A percentile compares a stretch with the other conserved stretches of the same genome.
phyloP scores from a whole-genome alignment of 441 rosid species.

The Rhodomyrtus psidioides region DNA sequence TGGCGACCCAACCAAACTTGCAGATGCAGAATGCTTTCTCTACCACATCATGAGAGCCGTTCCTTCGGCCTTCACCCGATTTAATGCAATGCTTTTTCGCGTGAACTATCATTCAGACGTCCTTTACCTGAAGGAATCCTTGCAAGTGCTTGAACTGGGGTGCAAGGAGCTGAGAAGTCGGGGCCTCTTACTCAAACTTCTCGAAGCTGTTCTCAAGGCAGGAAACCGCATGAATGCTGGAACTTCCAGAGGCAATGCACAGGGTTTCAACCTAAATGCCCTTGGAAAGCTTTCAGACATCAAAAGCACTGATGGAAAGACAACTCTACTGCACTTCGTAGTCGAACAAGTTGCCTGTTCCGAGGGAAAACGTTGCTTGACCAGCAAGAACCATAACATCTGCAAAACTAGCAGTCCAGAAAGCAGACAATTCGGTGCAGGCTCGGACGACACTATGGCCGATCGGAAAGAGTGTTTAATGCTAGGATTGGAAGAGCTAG shows the following conservation, averaged over 20 bases:
- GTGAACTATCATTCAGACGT: background rate
- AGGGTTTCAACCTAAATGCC: constrained; percentile 3
- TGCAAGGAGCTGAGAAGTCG: constrained; percentile 7
- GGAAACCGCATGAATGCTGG: constrained; percentile 12
- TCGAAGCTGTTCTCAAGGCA: constrained; percentile 9
- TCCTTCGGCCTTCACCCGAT: constrained; percentile 8
- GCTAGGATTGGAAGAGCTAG: constrained; percentile 3
- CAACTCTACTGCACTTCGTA: constrained; percentile 7
- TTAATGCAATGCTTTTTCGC: constrained; percentile 2
- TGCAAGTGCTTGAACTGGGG: constrained; percentile 1
- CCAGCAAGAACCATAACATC: background rate
- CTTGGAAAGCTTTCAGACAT: constrained; percentile 1
- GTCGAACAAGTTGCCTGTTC: constrained; percentile 4
- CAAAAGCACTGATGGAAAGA: constrained; percentile 7
- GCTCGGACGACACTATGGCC: background rate
- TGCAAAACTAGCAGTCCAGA: background rate
- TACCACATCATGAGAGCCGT: constrained; percentile 4
- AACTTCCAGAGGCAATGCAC: constrained; percentile 6
- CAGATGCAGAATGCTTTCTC: constrained; percentile 7
- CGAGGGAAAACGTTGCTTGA: constrained; percentile 1
- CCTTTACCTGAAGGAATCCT: background rate
- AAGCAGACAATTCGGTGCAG: background rate
- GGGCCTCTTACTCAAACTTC: constrained; percentile 4
- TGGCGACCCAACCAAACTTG: background rate
- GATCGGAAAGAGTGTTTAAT: background rate